Conservation (phyloP, 371 early-diverging fungal species). For the Apophysomyces trapeziformis region DNA sequence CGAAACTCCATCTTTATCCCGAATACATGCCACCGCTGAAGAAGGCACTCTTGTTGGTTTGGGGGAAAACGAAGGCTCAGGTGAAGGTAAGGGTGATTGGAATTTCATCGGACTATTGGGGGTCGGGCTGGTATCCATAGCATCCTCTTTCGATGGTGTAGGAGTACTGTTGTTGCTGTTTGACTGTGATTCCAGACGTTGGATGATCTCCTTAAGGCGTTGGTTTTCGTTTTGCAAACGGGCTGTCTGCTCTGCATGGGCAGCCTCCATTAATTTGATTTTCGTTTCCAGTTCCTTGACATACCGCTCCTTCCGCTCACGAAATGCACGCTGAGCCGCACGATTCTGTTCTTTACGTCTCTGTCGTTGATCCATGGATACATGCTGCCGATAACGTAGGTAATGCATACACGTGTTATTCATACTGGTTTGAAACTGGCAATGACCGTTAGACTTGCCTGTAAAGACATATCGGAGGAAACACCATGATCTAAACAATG, state of each 20-base stretch:
- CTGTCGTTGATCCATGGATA: constrained; percentile 35
- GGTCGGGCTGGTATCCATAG: neutral
- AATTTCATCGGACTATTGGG: neutral
- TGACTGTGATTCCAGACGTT: constrained; percentile 40
- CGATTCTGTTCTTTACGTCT: constrained; percentile 83
- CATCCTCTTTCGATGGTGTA: constrained; percentile 12
- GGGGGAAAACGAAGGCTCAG: constrained; percentile 5
- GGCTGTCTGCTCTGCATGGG: constrained; percentile 35
- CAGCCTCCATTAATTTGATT: constrained; percentile 61
- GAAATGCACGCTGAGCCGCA: constrained; percentile 79
- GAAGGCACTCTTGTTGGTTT: constrained; percentile 25
- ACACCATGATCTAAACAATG: neutral
- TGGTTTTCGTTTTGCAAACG: constrained; percentile 37
- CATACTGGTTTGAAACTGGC: neutral
- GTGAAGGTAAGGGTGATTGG: constrained; percentile 1
- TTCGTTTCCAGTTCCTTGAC: constrained; percentile 70
- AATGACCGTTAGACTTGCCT: constrained; percentile 2
- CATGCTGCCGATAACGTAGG: neutral
- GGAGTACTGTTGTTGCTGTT: neutral
- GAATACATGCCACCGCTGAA: constrained; percentile 44
- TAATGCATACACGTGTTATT: neutral
- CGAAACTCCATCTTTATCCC: constrained; percentile 50
- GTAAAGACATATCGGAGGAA: neutral
- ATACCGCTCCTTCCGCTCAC: constrained; percentile 76
- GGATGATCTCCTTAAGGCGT: constrained; percentile 23